Conservation (phyloP, 352 stramenopile species). For the Phytopythium mirpurense region DNA sequence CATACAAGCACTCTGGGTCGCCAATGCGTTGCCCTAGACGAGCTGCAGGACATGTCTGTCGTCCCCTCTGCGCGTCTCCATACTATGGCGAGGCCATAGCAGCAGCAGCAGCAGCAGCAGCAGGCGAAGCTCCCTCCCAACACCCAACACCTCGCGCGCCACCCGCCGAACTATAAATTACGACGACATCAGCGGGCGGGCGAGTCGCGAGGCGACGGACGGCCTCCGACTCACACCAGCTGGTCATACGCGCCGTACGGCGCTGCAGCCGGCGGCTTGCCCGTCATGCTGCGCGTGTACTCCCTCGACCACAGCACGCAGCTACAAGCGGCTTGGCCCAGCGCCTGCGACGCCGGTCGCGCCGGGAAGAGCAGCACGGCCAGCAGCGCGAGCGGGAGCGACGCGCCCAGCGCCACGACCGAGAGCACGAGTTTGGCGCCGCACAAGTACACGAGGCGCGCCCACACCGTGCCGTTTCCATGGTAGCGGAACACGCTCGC, state of each 20-base stretch:
- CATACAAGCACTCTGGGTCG: neutral
- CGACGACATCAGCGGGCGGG: constrained; percentile 3
- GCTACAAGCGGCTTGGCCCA: constrained; percentile 36
- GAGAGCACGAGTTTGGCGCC: constrained; percentile 60
- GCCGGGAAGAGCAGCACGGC: constrained; percentile 55
- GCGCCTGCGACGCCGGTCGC: constrained; percentile 31
- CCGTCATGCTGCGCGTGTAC: constrained; percentile 57
- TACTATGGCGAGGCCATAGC: too few species aligned
- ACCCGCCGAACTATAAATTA: constrained; percentile 22
- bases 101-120: too few species aligned
- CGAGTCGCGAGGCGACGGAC: neutral
- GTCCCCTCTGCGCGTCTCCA: too few species aligned
- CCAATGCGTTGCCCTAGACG: neutral
- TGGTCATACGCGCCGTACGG: constrained; percentile 25
- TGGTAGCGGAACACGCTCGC: constrained; percentile 55
- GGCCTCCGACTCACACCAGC: constrained; percentile 25
- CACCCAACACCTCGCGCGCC: too few species aligned
- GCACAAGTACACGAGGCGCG: constrained; percentile 65
- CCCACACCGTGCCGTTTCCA: constrained; percentile 47
- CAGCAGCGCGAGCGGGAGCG: constrained; percentile 46
- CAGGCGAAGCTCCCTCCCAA: too few species aligned
- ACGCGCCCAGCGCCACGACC: constrained; percentile 43
- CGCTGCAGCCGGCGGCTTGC: constrained; percentile 31
- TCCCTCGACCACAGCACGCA: constrained; percentile 60
- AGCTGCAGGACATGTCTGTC: neutral